Evolutionary conservation across 805 yeast species (phyloP).

Genomic region (Cyberlindnera mississippiensis): DNA sequence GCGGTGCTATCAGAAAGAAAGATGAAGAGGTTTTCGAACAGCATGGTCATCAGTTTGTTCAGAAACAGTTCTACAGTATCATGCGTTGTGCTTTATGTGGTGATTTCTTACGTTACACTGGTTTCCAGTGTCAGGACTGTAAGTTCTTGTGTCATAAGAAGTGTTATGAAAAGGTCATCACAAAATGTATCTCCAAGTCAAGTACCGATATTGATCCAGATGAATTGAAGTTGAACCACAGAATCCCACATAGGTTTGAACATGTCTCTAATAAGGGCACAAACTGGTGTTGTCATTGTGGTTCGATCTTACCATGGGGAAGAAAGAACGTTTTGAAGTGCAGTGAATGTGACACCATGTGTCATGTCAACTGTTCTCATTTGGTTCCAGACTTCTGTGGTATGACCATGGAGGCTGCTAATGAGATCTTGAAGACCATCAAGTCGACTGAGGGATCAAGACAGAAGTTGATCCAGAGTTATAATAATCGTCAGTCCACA

Average conservation of each 20-base stretch:
- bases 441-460: slow-evolving; percentile 56
- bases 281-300: slow-evolving; percentile 99
- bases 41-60: slow-evolving; percentile 96
- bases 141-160: slow-evolving; percentile 75
- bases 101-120: slow-evolving; percentile 85
- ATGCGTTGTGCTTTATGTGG: slow-evolving; percentile 98
- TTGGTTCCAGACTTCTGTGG: slow-evolving; percentile 98
- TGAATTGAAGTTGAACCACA: slow-evolving; percentile 83
- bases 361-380: slow-evolving; percentile 89
- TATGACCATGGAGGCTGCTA: slow-evolving; percentile 96
- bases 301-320: slow-evolving; percentile 94
- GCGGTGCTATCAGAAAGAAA: slow-evolving; percentile 95
- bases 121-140: slow-evolving; percentile 84
- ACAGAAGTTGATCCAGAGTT: slow-evolving; percentile 21
- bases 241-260: slow-evolving; percentile 95
- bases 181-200: slow-evolving; percentile 77
- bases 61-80: slow-evolving; percentile 89
- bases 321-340: slow-evolving; percentile 89
- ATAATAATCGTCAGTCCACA: slow-evolving; percentile 16
- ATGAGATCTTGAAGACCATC: slow-evolving; percentile 79
- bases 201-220: slow-evolving; percentile 66
- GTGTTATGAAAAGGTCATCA: slow-evolving; percentile 75
- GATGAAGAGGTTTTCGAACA: slow-evolving; percentile 86
- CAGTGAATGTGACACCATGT: slow-evolving; percentile 90
- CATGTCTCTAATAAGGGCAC: slow-evolving; percentile 92